phyloP scores from a whole-genome alignment of 2,329 filamentous ascomycete genomes.

The Fusarium pininemorale region DNA sequence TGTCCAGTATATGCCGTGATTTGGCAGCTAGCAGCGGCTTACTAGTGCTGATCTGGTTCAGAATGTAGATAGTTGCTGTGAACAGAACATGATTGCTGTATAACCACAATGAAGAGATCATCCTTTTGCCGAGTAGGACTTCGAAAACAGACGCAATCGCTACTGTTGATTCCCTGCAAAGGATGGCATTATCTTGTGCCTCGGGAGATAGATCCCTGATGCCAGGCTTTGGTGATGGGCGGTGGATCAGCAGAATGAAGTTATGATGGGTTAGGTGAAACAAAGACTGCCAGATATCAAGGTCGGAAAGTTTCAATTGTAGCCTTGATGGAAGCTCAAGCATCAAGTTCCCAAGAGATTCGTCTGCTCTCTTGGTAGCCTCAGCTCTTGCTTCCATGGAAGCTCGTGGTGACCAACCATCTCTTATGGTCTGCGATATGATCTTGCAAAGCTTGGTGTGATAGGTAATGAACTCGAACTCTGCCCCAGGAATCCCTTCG shows the following conservation, averaged over 20 bases:
- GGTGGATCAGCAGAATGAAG: background rate
- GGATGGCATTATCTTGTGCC: background rate
- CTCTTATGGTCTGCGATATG: background rate
- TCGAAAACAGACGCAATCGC: slow-evolving; percentile 4
- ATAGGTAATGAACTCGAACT: background rate
- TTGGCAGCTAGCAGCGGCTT: background rate
- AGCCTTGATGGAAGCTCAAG: background rate
- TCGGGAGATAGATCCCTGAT: background rate
- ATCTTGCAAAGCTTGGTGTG: slow-evolving; percentile 1
- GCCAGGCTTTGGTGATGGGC: background rate
- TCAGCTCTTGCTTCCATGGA: background rate
- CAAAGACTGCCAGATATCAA: slow-evolving; percentile 2
- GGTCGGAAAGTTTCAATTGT: background rate
- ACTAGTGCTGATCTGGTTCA: background rate
- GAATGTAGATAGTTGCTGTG: slow-evolving; percentile 7
- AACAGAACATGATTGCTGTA: slow-evolving; percentile 13
- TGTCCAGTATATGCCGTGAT: background rate
- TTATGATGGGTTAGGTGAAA: background rate
- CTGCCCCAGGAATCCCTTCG: background rate
- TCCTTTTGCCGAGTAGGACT: background rate
- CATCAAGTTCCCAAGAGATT: background rate
- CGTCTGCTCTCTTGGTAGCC: background rate
- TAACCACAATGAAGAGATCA: background rate
- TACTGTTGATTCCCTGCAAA: slow-evolving; percentile 8
- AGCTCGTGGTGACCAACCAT: slow-evolving; percentile 1